Percentiles rank a stretch among this genome's conserved stretches.
Evolutionary conservation across 805 yeast genomes (phyloP).

Genomic region (Kluyveromyces siamensis): DNA sequence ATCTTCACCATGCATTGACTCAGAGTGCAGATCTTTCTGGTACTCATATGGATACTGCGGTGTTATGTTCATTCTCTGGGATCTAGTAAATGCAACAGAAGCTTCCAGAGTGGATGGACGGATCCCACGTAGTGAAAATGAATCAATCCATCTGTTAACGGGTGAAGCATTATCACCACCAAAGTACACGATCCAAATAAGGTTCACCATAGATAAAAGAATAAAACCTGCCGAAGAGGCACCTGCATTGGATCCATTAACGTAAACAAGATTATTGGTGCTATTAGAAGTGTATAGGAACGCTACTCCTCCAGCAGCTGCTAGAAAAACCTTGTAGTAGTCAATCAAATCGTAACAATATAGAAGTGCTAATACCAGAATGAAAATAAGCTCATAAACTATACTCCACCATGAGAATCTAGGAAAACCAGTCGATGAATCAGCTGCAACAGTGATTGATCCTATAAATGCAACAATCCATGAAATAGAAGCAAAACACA

Average conservation of each 20-base stretch:
- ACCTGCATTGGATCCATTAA: constrained; percentile 51
- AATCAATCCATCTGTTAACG: constrained; percentile 73
- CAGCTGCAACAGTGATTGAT: constrained; percentile 50
- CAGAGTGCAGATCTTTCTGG: background rate
- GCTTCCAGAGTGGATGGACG: constrained; percentile 29
- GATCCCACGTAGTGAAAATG: constrained; percentile 54
- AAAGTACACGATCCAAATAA: constrained; percentile 80
- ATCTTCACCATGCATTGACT: background rate
- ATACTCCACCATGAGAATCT: constrained; percentile 96
- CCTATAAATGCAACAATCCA: constrained; percentile 91
- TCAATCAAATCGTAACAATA: constrained; percentile 59
- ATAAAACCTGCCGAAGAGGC: constrained; percentile 94
- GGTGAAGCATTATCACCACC: constrained; percentile 92
- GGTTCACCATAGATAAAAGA: constrained; percentile 67
- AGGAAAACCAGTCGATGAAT: constrained; percentile 45
- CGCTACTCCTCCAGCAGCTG: constrained; percentile 47
- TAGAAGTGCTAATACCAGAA: constrained; percentile 40
- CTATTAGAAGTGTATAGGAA: constrained; percentile 80
- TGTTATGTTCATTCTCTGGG: background rate
- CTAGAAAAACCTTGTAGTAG: constrained; percentile 47
- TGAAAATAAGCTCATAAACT: constrained; percentile 61
- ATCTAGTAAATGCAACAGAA: constrained; percentile 5
- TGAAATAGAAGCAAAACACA: constrained; percentile 62
- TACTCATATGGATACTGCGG: constrained; percentile 7
- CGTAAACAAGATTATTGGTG: constrained; percentile 70